These are phyloP conservation scores for Sporothrix sp. DNA, from an alignment of 2,329 filamentous ascomycete genomes.

Conservation along the genomic window DNA sequence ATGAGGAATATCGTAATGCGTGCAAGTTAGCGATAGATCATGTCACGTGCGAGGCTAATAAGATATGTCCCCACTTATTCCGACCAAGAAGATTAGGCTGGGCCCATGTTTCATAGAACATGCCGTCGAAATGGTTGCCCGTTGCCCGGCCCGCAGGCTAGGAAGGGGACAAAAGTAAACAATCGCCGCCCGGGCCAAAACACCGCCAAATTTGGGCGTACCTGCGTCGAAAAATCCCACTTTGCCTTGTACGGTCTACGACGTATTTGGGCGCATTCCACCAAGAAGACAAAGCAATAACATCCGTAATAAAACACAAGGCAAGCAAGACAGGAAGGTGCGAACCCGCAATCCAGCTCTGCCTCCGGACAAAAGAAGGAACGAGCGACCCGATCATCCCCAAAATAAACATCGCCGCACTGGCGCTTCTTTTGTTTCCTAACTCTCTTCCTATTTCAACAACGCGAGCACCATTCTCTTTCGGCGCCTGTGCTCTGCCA, in stretches of 20 bases:
- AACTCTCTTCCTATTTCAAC: background rate
- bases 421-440: background rate
- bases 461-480: too few species aligned
- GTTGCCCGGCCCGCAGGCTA: conserved; percentile 7
- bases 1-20: too few species aligned
- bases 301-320: background rate
- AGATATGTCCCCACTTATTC: background rate
- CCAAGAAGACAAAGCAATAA: too few species aligned
- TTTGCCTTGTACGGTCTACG: too few species aligned
- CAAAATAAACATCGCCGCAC: conserved; percentile 3
- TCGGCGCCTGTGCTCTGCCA: background rate
- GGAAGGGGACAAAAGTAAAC: conserved; percentile 4
- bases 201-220: background rate
- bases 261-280: too few species aligned
- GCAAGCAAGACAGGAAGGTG: conserved; percentile 3
- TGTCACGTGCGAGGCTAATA: background rate
- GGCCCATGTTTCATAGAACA: conserved; percentile 2
- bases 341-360: conserved; percentile 2
- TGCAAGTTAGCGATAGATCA: too few species aligned
- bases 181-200: conserved; percentile 2
- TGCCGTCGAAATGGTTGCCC: background rate
- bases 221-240: background rate
- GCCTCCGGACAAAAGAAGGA: background rate
- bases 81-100: conserved; percentile 1
- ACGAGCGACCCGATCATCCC: background rate